Base-by-base conservation (phyloP, 345 rosid genomes). In the Anacardium occidentale region DNA sequence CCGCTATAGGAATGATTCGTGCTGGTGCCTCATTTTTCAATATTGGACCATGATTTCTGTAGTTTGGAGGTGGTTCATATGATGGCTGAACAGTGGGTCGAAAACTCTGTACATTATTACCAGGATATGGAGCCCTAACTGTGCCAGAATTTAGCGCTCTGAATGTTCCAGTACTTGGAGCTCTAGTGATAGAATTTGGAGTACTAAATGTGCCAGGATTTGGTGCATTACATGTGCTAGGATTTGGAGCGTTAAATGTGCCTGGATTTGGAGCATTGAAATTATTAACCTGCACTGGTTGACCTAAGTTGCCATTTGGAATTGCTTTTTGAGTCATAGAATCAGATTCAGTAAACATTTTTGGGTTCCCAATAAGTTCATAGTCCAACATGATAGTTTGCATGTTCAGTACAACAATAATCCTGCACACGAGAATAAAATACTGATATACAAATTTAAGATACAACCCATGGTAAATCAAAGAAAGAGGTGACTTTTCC, bases 1-100 rank as follows among this genome's bases (percentile, higher is more conserved):
- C 93, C 81, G 89, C 72, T 64, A 93, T 91, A 60, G 93, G 97
- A 60, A 91, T 84, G 66, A 91, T 83, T 24, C 92, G 79, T 55
- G 97, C 90, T 52, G 97, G 92, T 71, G 98, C 97, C 80, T 91
- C 98, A 56, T 91, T 93, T 84, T 88, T 93, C 92, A 93, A 66
- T 74, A 91, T 88, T 62, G 97, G 75, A 58, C 97, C 97, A 69
- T 83, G 91, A 78, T 75, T 85, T 82, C 74, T 87, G 80, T 89
- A 91, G 76, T 76, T 88, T 64, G 97, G 89, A 32, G 94, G 89
- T 7, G 92, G 97, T 60, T 83, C 92, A 69, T 89, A 93, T 25
- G 97, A 71, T 61, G 91, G 97, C 82, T 89, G 98, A 78, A 93
- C 83, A 69, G 85, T 74, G 17, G 92, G 89, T 71, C 79, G 78